Evolutionary conservation across 75 land plant genomes (phyloP), one percentile per base, ranked within the genome.

Genomic region (Sequoiadendron giganteum): DNA sequence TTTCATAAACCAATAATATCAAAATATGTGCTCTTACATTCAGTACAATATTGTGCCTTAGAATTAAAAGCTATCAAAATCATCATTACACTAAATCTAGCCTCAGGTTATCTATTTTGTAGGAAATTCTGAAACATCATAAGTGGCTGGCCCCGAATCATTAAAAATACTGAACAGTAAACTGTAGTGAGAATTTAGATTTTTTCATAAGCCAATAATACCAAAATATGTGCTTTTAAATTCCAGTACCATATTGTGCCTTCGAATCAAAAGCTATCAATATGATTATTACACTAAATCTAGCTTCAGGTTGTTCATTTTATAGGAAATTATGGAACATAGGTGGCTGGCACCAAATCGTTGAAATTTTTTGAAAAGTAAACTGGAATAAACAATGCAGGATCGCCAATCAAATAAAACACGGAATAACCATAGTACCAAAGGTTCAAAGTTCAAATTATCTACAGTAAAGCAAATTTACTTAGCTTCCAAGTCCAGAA

Each of bases 381-480:
- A 82, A n/a, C 30, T 82, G 49, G 43, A 82, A 2, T 45, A 30
- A 45, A 82, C 30, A 28, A 45, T 28, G 21, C 8, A 47, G 28
- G 48, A 32, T 82, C 14, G 16, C 54, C 48, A 42, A 47, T 43
- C n/a, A 82, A 82, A 47, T n/a, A 47, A 82, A 82, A 82, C 10
- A 21, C 6, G 3, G 11, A 43, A 25, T 28, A 47, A 82, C 15
- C 25, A 45, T 47, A 5, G 13, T 45, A 45, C n/a, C 32, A 3
- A 81, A 28, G 32, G 30, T 72, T n/a, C 16, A 75, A 75, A 6
- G 70, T 65, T 65, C 25, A 79, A 28, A 47, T 10, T 45, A 47
- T 82, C 84, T 82, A 82, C 84, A 82, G 4, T 47, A 82, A 3
- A 82, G 19, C 34, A 82, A 13, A 82, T 47, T 45, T 82, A 82